Conservation (phyloP, 139 green algal genomes). For the Closterium sp. region DNA sequence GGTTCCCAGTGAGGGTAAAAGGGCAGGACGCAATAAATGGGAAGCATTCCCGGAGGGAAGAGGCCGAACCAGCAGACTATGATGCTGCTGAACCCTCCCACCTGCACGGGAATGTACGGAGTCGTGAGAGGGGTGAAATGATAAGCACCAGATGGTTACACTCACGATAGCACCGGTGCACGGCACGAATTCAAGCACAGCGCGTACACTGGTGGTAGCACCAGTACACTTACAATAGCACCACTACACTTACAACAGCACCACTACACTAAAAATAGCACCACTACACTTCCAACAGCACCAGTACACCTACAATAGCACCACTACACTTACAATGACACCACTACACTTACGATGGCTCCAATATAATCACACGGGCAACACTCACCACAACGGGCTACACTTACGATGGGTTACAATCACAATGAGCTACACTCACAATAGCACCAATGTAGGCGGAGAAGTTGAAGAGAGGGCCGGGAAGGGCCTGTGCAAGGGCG, state of each 20-base stretch:
- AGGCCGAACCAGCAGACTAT: conserved; percentile 76
- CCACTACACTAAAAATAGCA: not conserved
- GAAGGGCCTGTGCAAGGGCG: conserved; percentile 71
- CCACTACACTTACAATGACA: too few relatives aligned
- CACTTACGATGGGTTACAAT: too few relatives aligned
- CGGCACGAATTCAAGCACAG: not conserved
- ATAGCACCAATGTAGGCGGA: conserved; percentile 86
- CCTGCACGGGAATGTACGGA: too few relatives aligned
- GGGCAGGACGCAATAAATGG: conserved; percentile 88
- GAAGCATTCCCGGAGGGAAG: conserved; percentile 82
- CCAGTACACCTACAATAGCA: not conserved
- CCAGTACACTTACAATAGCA: not conserved
- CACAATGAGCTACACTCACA: conserved; percentile 42
- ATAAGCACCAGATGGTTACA: too few relatives aligned
- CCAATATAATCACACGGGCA: conserved; percentile 71
- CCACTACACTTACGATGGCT: conserved; percentile 63
- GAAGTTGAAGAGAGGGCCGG: conserved; percentile 95
- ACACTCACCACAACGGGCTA: too few relatives aligned
- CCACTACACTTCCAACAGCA: not conserved
- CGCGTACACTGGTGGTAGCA: not conserved
- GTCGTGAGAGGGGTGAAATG: too few relatives aligned
- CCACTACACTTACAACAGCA: not conserved
- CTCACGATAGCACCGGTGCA: too few relatives aligned
- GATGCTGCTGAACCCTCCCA: not conserved
- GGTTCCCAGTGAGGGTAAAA: conserved; percentile 51